Evolutionary conservation across 2,329 filamentous ascomycete species (phyloP).

Genomic region (Sporothrix pseudoabietina): DNA sequence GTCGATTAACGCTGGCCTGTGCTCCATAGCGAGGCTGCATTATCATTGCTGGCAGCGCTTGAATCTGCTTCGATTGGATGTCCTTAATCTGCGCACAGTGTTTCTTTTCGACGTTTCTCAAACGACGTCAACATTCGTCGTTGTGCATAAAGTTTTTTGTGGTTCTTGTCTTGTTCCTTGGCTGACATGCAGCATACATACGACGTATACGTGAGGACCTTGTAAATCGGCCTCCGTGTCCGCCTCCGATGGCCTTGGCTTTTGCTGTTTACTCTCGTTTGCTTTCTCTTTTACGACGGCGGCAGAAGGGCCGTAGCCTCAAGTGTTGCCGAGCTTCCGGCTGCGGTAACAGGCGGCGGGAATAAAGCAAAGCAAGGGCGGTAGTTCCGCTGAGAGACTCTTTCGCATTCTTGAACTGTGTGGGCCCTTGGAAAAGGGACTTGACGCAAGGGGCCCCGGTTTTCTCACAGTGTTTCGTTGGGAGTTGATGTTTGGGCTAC

Average conservation of each 20-base stretch:
- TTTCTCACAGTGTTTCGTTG: not conserved
- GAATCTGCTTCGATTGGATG: too few relatives aligned
- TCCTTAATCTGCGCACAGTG: not conserved
- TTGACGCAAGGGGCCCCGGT: not conserved
- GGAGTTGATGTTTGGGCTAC: not conserved
- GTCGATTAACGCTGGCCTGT: not conserved
- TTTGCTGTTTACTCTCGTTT: not conserved
- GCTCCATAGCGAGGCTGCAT: not conserved
- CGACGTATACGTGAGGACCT: not conserved
- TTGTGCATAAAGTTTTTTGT: not conserved
- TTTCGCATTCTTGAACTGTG: not conserved
- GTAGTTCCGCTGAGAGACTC: not conserved
- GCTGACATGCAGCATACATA: not conserved
- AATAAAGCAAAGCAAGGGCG: not conserved
- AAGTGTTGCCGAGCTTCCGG: constrained; percentile 2
- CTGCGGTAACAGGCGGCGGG: not conserved
- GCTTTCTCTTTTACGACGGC: not conserved
- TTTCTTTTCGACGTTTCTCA: not conserved
- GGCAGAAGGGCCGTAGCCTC: not conserved
- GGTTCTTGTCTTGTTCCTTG: not conserved
- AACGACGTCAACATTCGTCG: not conserved
- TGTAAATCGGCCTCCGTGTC: not conserved
- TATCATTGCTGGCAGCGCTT: not conserved
- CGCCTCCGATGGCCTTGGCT: not conserved
- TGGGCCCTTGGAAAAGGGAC: not conserved